Evolutionary conservation across 129 eudicot genomes (phyloP), one percentile per base, ranked within the genome.

Genomic region (Artemisia argyi): DNA sequence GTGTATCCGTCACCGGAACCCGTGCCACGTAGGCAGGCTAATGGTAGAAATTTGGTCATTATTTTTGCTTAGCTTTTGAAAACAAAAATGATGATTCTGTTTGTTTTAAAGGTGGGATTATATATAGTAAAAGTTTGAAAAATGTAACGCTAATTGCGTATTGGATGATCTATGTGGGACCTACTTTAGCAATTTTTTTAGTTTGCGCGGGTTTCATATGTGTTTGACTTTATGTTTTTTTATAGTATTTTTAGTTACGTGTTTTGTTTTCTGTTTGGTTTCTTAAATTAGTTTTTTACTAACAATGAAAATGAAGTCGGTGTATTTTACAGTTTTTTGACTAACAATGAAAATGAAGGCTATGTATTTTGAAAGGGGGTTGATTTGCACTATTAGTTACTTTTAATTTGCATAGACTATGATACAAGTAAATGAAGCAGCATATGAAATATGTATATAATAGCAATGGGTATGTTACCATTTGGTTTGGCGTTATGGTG

Each of bases 11-110:
- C 92, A 12, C 78, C 81, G 76, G 78, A 79, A 8, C 57, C 76
- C 69, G 70, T 73, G 53, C 76, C 86, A 35, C 92, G 78, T 55
- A 94, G 72, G 73, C 97, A 94, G 56, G 98, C 71, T 16, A 89
- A n/a, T 16, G 96, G 58, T 4, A 94, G 54, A 22, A 94, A 65
- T 72, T 83, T 93, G 52, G 84, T 68, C 69, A 87, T 96, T 93
- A 81, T 86, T 48, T 69, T 55, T n/a, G 73, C 72, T 55, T 55
- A 64, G 16, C 15, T 57, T 30, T 16, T 50, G 42, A 11, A 78
- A 78, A n/a, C n/a, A 63, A 72, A 30, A 64, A 35, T 19, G 60
- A 60, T 46, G 57, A 17, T 9, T 39, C 3, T 11, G 0, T 35
- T 15, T 61, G 35, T 58, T 58, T 58, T 16, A 78, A 78, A 64